These are phyloP conservation scores for Saccharomycopsis sp. DNA, from an alignment of 805 yeast genomes.

Conservation along the genomic window DNA sequence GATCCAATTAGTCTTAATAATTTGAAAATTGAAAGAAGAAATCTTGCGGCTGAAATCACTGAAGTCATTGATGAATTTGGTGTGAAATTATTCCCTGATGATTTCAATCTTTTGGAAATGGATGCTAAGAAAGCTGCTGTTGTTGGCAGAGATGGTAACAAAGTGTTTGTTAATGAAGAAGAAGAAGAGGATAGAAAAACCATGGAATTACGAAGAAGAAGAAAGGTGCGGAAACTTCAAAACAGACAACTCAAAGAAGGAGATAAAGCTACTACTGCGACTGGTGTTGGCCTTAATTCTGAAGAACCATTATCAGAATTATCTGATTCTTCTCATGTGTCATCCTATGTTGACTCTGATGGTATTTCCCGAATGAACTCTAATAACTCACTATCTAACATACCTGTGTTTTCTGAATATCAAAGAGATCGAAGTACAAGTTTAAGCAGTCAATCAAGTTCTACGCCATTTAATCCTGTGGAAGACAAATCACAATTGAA, in stretches of 20 bases:
- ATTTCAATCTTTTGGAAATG: constrained; percentile 39
- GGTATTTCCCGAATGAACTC: constrained; percentile 59
- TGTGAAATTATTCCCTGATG: constrained; percentile 79
- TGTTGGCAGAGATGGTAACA: constrained; percentile 17
- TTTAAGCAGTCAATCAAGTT: constrained; percentile 8
- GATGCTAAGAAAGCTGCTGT: constrained; percentile 10
- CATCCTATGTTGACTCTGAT: constrained; percentile 40
- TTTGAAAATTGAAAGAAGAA: constrained; percentile 52
- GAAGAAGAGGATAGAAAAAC: constrained; percentile 21
- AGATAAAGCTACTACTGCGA: constrained; percentile 7
- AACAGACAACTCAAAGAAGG: constrained; percentile 17
- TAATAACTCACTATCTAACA: constrained; percentile 52
- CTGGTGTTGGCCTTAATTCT: constrained; percentile 21
- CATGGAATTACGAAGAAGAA: constrained; percentile 20
- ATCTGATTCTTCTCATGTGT: constrained; percentile 8
- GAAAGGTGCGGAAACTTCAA: constrained; percentile 11
- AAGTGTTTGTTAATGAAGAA: constrained; percentile 22
- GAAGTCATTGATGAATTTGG: constrained; percentile 77
- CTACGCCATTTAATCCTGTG: neutral
- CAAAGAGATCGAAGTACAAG: constrained; percentile 10
- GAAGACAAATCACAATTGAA: neutral
- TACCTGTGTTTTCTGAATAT: constrained; percentile 45
- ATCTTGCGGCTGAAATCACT: constrained; percentile 66
- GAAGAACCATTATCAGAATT: constrained; percentile 13
- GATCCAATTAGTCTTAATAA: constrained; percentile 39